Percentiles rank a stretch among this genome's conserved stretches.
These are phyloP conservation scores for Saprolegnia parasitica DNA, from an alignment of 352 stramenopile genomes.

Conservation along the genomic window DNA sequence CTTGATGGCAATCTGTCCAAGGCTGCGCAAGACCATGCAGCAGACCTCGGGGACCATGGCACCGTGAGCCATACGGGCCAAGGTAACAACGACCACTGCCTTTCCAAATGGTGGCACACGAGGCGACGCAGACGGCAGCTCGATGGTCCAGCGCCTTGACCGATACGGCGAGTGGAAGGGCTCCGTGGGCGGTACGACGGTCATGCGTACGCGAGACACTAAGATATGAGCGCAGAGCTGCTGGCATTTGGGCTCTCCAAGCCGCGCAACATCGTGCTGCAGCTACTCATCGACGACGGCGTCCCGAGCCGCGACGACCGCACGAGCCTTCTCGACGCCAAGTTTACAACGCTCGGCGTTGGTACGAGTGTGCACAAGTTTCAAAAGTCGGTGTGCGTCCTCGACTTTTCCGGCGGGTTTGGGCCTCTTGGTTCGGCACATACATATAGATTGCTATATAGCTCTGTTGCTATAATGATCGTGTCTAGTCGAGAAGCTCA, in stretches of 20 bases:
- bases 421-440: constrained; percentile 16
- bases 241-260: constrained; percentile 22
- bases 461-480: background rate
- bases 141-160: constrained; percentile 22
- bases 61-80: constrained; percentile 25
- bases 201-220: background rate
- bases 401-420: constrained; percentile 28
- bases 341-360: constrained; percentile 22
- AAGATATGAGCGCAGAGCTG: constrained; percentile 6
- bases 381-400: constrained; percentile 28
- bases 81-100: constrained; percentile 2
- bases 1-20: constrained; percentile 22
- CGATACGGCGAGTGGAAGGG: constrained; percentile 29
- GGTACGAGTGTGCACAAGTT: constrained; percentile 22
- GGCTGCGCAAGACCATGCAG: constrained; percentile 27
- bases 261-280: constrained; percentile 27
- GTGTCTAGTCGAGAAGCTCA: constrained; percentile 27
- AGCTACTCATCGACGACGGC: constrained; percentile 25
- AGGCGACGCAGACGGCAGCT: constrained; percentile 20
- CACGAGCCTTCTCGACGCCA: constrained; percentile 18
- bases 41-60: constrained; percentile 24
- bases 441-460: background rate
- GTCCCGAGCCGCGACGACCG: constrained; percentile 24
- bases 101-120: no score
- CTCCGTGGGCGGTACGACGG: constrained; percentile 22